Evolutionary conservation across 2,329 filamentous ascomycete species (phyloP), one percentile per base, ranked within the genome.

Genomic region (Aspergillus quadrilineatus): DNA sequence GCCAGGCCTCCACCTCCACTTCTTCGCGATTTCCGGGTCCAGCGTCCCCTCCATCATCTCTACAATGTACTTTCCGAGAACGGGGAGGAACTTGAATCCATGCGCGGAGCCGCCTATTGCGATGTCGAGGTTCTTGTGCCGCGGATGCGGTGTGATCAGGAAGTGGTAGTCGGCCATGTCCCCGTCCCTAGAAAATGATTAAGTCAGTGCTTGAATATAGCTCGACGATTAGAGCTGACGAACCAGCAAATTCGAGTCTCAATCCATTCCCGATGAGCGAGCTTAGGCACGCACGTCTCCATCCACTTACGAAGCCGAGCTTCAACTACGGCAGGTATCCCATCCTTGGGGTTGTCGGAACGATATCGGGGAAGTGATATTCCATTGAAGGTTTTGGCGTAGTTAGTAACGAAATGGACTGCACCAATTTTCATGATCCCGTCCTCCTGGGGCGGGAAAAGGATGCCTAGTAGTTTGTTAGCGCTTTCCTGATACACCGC

Each of bases 71-170:
- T 84, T 80, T 7, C 86, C 86, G 8, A 89, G 73, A 5, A 88
- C 80, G 0, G 86, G 86, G 50, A 88, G 68, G 67, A 88, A 88
- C 71, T 89, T 89, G 77, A 85, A 88, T 1, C 78, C 86, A 65
- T 78, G 46, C n/a, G 17, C 15, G 15, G 8, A n/a, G 1, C 8
- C 41, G 9, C 34, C 37, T 12, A 42, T 43, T n/a, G 26, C 50
- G 9, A 37, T 34, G 4, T 9, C 37, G 6, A 34, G 30, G n/a
- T 46, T 30, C 7, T 12, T 48, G 22, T 47, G 28, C 2, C 10
- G 14, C 6, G 36, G 36, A 12, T 54, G 51, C 3, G 42, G 26
- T 1, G 42, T 41, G 4, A 54, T 47, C 3, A 37, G 28, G 3
- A 55, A 30, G 41, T 14, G 48, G 37, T 22, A 50, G 30, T 15